Evolutionary conservation across 768 basidiomycete species (phyloP), one percentile per base, ranked within the genome.

Genomic region (Bullera alba): DNA sequence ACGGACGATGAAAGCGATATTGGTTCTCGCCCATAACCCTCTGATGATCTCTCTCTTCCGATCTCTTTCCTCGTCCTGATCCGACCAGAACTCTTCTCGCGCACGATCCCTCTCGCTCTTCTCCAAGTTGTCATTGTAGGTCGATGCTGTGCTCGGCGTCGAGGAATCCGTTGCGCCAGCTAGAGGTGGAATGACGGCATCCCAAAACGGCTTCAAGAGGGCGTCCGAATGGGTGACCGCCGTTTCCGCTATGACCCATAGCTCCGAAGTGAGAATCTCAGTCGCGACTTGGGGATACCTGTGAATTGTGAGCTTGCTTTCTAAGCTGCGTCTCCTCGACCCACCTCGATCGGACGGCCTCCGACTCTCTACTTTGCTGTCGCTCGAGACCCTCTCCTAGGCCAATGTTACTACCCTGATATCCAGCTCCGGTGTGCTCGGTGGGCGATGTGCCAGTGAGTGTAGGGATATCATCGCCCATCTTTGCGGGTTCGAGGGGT

Each of bases 201-300:
- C 88, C 91, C 91, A 95, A 77, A 95, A 93, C 10, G 88, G 86
- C 32, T 78, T 76, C 46, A 96, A 78, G 46, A 95, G 77, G 51
- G 84, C 81, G 8, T 82, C 77, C 45, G 80, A 77, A 61, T 84
- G 77, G 61, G 78, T 79, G 62, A 93, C 76, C 61, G 89, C 87
- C 1, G 87, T 88, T 73, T 91, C 89, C 42, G 90, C 83, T 64
- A 96, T 87, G 19, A 85, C 86, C 85, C 90, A 95, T 74, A 93
- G 84, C 62, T 93, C 91, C 72, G 87, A 86, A 75, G 90, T 92
- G 28, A 97, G 80, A 21, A 96, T 89, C 71, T 97, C 93, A 23
- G 92, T 90, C 15, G 89, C 85, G 19, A 91, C 82, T 64, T 87
- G 85, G 1, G 92, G 89, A 72, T 89, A 96, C 73, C 92, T 95